Evolutionary conservation across 441 rosid genomes (phyloP).

Genomic region (Cnidoscolus chayamansa): DNA sequence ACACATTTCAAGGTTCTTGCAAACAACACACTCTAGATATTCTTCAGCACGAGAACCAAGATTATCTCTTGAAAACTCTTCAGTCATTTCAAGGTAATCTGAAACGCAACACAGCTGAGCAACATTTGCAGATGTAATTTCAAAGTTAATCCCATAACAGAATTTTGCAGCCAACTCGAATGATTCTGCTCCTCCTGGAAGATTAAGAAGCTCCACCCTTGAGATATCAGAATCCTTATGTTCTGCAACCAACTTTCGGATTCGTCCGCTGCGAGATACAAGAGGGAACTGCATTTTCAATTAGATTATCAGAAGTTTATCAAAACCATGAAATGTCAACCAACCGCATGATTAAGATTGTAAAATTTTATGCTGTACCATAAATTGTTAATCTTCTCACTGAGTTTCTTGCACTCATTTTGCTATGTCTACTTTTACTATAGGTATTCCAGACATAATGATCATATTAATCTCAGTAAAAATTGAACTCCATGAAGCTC

Average conservation of each 20-base stretch:
- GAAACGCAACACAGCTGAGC: constrained; percentile 81
- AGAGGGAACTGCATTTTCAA: constrained; percentile 75
- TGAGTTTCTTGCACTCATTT: neutral
- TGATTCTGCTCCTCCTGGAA: constrained; percentile 83
- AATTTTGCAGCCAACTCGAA: constrained; percentile 92
- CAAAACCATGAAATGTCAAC: neutral
- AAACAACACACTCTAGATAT: constrained; percentile 74
- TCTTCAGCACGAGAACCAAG: constrained; percentile 88
- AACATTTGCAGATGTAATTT: constrained; percentile 81
- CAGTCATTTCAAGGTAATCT: constrained; percentile 93
- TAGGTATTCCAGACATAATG: neutral
- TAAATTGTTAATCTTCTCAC: too few relatives aligned
- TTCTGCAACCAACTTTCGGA: constrained; percentile 77
- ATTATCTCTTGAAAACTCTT: constrained; percentile 80
- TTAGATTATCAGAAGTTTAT: constrained; percentile 1
- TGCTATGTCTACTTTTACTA: neutral
- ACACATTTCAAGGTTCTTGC: constrained; percentile 86
- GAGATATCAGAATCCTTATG: constrained; percentile 88
- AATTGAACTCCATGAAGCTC: neutral
- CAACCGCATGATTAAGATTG: neutral
- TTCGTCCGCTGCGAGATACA: constrained; percentile 89
- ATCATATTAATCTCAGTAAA: neutral
- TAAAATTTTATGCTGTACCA: neutral
- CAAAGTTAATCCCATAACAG: constrained; percentile 92
- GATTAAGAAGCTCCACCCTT: constrained; percentile 85